Base-by-base conservation (phyloP, 768 basidiomycete genomes). In the Antrodiella citrinella region DNA sequence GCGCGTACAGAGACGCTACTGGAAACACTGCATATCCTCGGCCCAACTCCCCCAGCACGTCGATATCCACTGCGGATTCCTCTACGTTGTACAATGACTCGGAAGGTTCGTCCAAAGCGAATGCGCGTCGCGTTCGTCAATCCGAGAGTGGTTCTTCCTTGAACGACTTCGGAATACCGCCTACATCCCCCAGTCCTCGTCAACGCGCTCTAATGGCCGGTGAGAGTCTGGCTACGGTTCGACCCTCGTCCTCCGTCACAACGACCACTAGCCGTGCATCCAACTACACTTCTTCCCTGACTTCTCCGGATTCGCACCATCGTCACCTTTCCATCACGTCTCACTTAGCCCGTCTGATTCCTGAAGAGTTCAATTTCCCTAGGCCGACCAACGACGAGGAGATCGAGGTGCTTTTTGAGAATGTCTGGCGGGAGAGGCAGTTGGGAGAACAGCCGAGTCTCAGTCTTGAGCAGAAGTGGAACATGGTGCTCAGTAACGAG, bases 381-480 rank as follows among this genome's bases (percentile, higher is more conserved):
- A 78, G 88, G 11, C 95, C 95, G 2, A 74, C 79, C 7, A 77
- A 73, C 21, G 82, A 89, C 51, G 77, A 80, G 42, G 85, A 91
- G 49, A 84, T 98, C 21, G 84, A 94, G 62, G 71, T 66, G 3
- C 69, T 93, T 45, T 97, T 96, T 63, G 78, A 88, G 54, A 78
- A 82, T 49, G 78, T 96, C 49, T 78, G 80, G 58, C 76, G 78
- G 39, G 82, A 78, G 22, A 79, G 91, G 40, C 86, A 80, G 56
- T 64, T 90, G 21, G 75, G 67, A 10, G 78, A 80, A 21, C 67
- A 84, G 22, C 77, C 79, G 7, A 67, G 75, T 52, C 69, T 90
- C 50, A 59, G 78, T 13, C 75, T 88, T 20, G 86, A 91, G 24
- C 89, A 91, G 65, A 97, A 97, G 69, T 99, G 95, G 94, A 73